Conservation (phyloP, 2,329 filamentous ascomycete genomes). For the Fusarium domesticum region DNA sequence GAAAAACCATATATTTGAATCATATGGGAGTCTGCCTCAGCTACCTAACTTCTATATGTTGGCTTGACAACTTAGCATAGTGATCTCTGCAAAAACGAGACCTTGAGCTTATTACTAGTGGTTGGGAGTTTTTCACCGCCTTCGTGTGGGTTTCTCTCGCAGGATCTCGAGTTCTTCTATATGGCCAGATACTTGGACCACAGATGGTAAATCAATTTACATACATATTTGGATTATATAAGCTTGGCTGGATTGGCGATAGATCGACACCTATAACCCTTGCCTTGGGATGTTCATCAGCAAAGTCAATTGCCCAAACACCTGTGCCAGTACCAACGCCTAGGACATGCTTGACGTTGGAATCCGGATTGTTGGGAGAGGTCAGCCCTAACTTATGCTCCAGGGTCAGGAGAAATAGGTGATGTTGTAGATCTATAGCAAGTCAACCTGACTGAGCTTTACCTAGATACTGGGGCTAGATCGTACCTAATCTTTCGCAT, state of each 20-base stretch:
- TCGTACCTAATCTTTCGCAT: constrained; percentile 4
- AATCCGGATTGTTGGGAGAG: neutral
- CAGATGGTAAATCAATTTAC: neutral
- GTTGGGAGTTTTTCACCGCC: no score
- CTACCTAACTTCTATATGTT: no score
- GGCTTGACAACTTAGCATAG: no score
- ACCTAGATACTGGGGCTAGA: neutral
- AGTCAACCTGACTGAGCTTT: no score
- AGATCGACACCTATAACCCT: constrained; percentile 13
- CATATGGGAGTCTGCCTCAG: no score
- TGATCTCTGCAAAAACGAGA: no score
- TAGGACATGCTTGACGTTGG: neutral
- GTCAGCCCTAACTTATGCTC: constrained; percentile 2
- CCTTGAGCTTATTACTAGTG: no score
- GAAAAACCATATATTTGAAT: no score
- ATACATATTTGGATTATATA: constrained; percentile 1
- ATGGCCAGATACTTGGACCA: no score
- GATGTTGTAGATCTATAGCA: constrained; percentile 5
- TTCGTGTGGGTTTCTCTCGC: no score
- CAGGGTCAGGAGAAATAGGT: constrained; percentile 2
- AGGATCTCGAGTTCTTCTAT: no score
- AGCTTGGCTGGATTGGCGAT: constrained; percentile 17
- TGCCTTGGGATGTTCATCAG: constrained; percentile 1
- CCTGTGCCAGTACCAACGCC: constrained; percentile 3
- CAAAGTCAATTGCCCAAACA: constrained; percentile 5